phyloP scores from a whole-genome alignment of 768 basidiomycete genomes.

The Infundibulicybe gibba region DNA sequence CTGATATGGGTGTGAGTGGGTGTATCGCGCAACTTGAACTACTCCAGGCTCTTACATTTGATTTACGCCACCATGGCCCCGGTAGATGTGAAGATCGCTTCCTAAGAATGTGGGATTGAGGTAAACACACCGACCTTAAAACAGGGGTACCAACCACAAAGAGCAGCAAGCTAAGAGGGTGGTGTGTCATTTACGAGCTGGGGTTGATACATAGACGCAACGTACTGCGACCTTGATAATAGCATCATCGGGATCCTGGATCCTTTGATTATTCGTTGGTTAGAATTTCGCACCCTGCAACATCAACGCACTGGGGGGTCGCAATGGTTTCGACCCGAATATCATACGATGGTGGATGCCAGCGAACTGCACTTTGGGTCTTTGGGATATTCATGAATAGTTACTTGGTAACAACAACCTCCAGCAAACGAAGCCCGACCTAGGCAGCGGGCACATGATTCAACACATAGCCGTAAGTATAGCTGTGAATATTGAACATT shows the following conservation, averaged over 20 bases:
- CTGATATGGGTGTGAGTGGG: conserved; percentile 26
- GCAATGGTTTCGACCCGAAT: conserved; percentile 64
- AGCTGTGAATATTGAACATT: no score
- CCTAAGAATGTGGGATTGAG: conserved; percentile 24
- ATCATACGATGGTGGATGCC: conserved; percentile 67
- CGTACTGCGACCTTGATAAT: conserved; percentile 71
- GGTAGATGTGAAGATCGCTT: conserved; percentile 73
- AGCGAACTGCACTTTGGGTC: conserved; percentile 45
- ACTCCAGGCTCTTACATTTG: conserved; percentile 41
- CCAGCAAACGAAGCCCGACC: no score
- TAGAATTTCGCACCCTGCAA: background rate
- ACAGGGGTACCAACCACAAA: conserved; percentile 46
- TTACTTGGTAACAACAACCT: background rate
- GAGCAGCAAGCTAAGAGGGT: conserved; percentile 48
- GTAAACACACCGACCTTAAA: background rate
- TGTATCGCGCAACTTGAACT: background rate
- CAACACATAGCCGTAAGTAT: no score
- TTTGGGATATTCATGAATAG: conserved; percentile 1
- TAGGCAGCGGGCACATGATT: no score
- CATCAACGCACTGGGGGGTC: conserved; percentile 39
- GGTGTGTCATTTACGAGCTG: conserved; percentile 1
- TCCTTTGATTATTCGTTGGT: conserved; percentile 30
- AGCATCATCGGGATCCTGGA: conserved; percentile 72
- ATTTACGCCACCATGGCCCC: conserved; percentile 53
- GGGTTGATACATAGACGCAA: conserved; percentile 1